Base-by-base conservation (phyloP, 2,329 filamentous ascomycete genomes). In the Metarhizium anisopliae region DNA sequence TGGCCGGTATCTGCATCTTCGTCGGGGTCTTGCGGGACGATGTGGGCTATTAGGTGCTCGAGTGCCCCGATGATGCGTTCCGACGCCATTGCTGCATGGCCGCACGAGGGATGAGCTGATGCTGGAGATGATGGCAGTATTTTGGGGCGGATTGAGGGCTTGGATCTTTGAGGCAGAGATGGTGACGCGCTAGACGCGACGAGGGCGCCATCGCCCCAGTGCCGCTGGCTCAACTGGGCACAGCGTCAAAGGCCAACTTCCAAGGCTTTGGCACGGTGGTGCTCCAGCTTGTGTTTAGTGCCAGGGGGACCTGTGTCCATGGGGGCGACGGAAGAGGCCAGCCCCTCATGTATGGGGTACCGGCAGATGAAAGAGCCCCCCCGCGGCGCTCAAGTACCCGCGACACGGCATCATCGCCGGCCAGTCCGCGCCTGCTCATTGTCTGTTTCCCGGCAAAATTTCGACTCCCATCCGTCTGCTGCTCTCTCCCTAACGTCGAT, bases 51-150 rank as follows among this genome's bases (percentile, higher is more conserved):
- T 67, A 95, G 79, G 71, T 87, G 86, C 68, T 89, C 83, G 68
- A 95, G 84, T 68, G 89, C 90, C 70, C 84, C 85, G 68, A 86
- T 83, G 72, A 95, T 82, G 75, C 89, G 88, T 66, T 82, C 78
- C 64, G 79, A 77, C 64, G 80, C 76, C 78, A 83, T 82, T 67
- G 72, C 71, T 68, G 76, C 76, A 79, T 80, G 62, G 69, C 77
- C 64, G 69, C 71, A 56, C 58, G 58, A 47, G 50, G 60, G 55
- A 55, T 50, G 55, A 55, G 52, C 11, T 8, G 42, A 45, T 45
- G 42, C n/a, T 45, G 7, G 6, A 2, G n/a, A 6, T 43, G 40
- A 43, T n/a, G n/a, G 40, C 40, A 43, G 40, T 18, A 14, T 18
- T 18, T 14, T 43, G 11, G 14, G n/a, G 40, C 10, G 16, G 62